phyloP scores from a whole-genome alignment of 106 monocot genomes.

The Dioscorea zingiberensis region DNA sequence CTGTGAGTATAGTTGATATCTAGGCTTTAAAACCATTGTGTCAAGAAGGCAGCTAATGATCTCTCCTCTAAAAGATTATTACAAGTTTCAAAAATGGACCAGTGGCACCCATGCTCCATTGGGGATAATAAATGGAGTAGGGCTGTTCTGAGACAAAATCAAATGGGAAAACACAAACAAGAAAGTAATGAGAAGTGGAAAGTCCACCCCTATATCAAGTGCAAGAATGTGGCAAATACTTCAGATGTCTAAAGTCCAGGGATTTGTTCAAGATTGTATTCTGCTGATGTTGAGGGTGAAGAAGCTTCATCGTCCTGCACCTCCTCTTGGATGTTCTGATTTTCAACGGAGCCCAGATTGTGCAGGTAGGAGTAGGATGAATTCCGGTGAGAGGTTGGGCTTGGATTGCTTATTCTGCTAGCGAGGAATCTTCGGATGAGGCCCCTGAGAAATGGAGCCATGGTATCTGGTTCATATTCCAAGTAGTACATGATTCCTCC shows the following conservation, averaged over 20 bases:
- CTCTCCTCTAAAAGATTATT: no score
- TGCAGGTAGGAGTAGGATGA: constrained; percentile 65
- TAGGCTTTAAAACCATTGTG: no score
- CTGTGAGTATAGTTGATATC: no score
- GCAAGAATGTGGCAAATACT: not conserved
- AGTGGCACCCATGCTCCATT: no score
- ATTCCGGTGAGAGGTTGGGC: constrained; percentile 33
- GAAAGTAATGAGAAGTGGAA: not conserved
- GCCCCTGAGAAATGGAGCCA: constrained; percentile 88
- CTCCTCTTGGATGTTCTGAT: constrained; percentile 15
- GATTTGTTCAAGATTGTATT: constrained; percentile 83
- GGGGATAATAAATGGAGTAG: no score
- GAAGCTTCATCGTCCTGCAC: constrained; percentile 15
- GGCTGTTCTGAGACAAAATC: not conserved
- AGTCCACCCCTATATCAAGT: not conserved
- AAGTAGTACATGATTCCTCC: constrained; percentile 98
- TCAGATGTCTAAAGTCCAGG: constrained; percentile 53
- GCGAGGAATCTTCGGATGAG: constrained; percentile 85
- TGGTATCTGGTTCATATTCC: constrained; percentile 92
- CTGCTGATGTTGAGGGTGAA: constrained; percentile 20
- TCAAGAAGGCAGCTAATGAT: no score
- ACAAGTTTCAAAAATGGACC: no score
- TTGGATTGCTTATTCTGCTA: constrained; percentile 90
- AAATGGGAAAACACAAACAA: not conserved
- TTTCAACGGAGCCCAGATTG: constrained; percentile 30